These are phyloP conservation scores for Phytophthora sp. DNA, from an alignment of 352 stramenopile genomes.

Conservation along the genomic window DNA sequence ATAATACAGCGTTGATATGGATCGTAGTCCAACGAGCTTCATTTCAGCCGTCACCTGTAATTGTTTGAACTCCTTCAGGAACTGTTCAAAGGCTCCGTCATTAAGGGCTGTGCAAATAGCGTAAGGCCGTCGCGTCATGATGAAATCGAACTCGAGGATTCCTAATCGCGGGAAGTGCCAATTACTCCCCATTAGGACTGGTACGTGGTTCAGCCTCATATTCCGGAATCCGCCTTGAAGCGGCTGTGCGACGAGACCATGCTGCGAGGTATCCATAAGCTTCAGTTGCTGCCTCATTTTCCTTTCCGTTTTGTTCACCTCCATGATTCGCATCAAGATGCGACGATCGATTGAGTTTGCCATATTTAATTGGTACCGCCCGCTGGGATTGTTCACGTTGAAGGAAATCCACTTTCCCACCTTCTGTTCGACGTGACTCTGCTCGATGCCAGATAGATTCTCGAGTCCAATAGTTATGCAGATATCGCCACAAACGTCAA, in stretches of 20 bases:
- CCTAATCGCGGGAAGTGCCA: slow-evolving; percentile 75
- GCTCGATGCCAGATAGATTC: slow-evolving; percentile 69
- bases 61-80: slow-evolving; percentile 82
- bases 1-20: slow-evolving; percentile 74
- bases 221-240: slow-evolving; percentile 63
- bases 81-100: slow-evolving; percentile 74
- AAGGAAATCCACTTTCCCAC: slow-evolving; percentile 85
- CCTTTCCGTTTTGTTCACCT: slow-evolving; percentile 66
- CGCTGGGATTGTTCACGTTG: slow-evolving; percentile 73
- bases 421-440: slow-evolving; percentile 70
- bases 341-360: slow-evolving; percentile 67
- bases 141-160: slow-evolving; percentile 80
- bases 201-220: slow-evolving; percentile 64
- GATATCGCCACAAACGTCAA: slow-evolving; percentile 82
- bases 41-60: slow-evolving; percentile 63
- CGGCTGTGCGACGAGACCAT: slow-evolving; percentile 45
- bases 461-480: slow-evolving; percentile 75
- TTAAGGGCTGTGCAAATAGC: slow-evolving; percentile 63
- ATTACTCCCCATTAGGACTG: slow-evolving; percentile 48
- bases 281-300: slow-evolving; percentile 62
- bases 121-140: slow-evolving; percentile 63
- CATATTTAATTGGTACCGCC: slow-evolving; percentile 74
- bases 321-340: slow-evolving; percentile 76
- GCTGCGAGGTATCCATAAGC: slow-evolving; percentile 68
- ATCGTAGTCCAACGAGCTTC: slow-evolving; percentile 72